Percentiles rank a stretch among this genome's conserved stretches.
Evolutionary conservation across 2,329 filamentous ascomycete genomes (phyloP).

Genomic region (Fusarium sterilihyphosum): DNA sequence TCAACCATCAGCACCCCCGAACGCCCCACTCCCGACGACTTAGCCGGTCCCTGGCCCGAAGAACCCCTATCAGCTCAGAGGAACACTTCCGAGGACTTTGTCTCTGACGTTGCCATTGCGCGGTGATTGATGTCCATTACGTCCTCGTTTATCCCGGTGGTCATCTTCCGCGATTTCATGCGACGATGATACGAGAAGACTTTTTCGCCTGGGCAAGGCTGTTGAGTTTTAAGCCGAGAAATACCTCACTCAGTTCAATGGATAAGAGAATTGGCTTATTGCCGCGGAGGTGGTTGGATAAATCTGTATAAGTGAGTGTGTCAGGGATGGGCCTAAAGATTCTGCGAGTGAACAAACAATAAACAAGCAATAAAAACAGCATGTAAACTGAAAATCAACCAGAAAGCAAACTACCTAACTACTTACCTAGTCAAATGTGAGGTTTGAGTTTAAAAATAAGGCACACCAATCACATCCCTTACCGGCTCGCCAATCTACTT

Average conservation of each 20-base stretch:
- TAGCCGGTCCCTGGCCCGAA: constrained; percentile 37
- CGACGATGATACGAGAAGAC: constrained; percentile 17
- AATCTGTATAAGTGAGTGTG: not conserved
- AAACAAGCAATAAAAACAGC: not conserved
- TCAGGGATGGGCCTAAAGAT: not conserved
- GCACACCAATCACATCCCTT: constrained; percentile 3
- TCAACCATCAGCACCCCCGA: not conserved
- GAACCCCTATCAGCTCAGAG: constrained; percentile 17
- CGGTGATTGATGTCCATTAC: constrained; percentile 44
- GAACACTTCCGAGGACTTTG: constrained; percentile 2
- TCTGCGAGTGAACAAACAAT: not conserved
- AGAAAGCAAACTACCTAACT: not conserved
- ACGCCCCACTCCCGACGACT: constrained; percentile 15
- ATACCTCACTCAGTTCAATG: constrained; percentile 22
- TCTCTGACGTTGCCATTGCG: not conserved
- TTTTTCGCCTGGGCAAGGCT: constrained; percentile 1
- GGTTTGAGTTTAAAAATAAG: not conserved
- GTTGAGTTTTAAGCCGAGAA: constrained; percentile 17
- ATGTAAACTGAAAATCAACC: not conserved
- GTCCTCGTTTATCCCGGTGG: constrained; percentile 21
- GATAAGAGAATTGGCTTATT: constrained; percentile 6
- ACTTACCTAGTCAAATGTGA: not conserved
- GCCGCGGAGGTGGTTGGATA: not conserved
- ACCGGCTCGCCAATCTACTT: constrained; percentile 6
- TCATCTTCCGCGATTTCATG: constrained; percentile 33